Evolutionary conservation across 2,329 filamentous ascomycete genomes (phyloP), one percentile per base, ranked within the genome.

Genomic region (Monosporascus sp.): DNA sequence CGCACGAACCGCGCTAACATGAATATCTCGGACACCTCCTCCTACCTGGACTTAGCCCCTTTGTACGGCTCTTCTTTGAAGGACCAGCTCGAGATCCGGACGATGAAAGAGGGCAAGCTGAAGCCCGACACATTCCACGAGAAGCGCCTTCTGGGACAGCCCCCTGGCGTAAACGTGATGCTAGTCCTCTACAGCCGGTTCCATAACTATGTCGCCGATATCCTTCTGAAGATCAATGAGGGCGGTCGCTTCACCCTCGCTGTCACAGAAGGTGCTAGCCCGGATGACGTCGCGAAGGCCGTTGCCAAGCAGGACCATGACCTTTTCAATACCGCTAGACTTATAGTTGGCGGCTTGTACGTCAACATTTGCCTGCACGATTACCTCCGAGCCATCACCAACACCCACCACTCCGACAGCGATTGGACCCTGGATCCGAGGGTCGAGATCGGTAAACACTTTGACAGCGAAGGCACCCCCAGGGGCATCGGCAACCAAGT

Each of bases 31-130:
- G 74, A 83, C 56, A 89, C 85, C 0, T 90, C 86, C 0, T 90
- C 87, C 0, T 91, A 91, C 57, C 78, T 91, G 24, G 88, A 91
- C 62, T 73, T 92, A 1, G 78, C 84, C 0, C 88, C 88, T 0
- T 72, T 91, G 3, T 91, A 91, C 58, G 88, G 88, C 3, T 86
- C 80, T 49, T 83, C 81, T 44, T 75, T 82, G 60, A 71, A 75
- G 25, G 82, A 88, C 57, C 85, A 89, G 61, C 72, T 84, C 47
- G 67, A 74, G 56, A 80, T 89, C 62, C 77, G 86, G 24, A 84
- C 83, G 1, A 79, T 81, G 67, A 76, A 80, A 47, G 79, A 84
- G 54, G 87, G 87, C n/a, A 83, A 81, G 60, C 72, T 90, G 55
- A 88, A 89, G 68, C 82, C 84, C 0, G 87, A 90, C 62, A 85